Percentiles rank a stretch among this genome's conserved stretches.
Conservation (phyloP, 495 filamentous ascomycete genomes). For the Trichoderma virens region DNA sequence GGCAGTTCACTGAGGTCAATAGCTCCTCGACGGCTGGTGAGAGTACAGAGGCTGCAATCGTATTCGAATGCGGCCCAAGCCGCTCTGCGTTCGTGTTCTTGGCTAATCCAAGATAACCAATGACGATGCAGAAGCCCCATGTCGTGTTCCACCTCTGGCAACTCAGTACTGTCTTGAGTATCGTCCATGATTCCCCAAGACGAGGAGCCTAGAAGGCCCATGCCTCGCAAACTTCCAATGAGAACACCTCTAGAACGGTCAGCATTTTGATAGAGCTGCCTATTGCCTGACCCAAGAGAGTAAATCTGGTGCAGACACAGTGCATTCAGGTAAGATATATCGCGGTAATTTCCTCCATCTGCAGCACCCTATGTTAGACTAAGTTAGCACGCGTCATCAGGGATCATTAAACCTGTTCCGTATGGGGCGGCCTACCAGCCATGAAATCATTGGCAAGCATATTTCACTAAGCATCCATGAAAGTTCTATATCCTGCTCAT, state of each 20-base stretch:
- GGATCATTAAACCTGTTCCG: background rate
- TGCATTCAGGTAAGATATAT: conserved; percentile 25
- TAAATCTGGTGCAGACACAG: conserved; percentile 28
- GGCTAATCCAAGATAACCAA: conserved; percentile 22
- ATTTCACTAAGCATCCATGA: conserved; percentile 27
- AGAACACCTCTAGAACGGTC: conserved; percentile 25
- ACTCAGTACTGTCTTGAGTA: too few relatives aligned
- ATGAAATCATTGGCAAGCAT: conserved; percentile 23
- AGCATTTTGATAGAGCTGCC: conserved; percentile 25
- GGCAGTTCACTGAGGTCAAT: conserved; percentile 27
- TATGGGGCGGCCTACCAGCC: conserved; percentile 21
- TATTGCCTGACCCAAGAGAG: conserved; percentile 24
- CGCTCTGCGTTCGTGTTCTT: conserved; percentile 22
- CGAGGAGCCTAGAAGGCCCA: conserved; percentile 19
- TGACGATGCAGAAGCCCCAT: background rate
- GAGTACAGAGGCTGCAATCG: conserved; percentile 26
- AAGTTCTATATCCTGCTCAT: conserved; percentile 24
- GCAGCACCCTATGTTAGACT: conserved; percentile 19
- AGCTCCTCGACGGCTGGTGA: conserved; percentile 26
- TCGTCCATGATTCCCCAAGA: too few relatives aligned
- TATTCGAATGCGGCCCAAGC: conserved; percentile 30
- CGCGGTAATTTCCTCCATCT: conserved; percentile 21
- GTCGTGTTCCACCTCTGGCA: background rate
- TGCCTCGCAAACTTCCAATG: conserved; percentile 25
- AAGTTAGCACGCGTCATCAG: conserved; percentile 1